Base-by-base conservation (phyloP, 345 rosid genomes). In the Populus pruinosa region DNA sequence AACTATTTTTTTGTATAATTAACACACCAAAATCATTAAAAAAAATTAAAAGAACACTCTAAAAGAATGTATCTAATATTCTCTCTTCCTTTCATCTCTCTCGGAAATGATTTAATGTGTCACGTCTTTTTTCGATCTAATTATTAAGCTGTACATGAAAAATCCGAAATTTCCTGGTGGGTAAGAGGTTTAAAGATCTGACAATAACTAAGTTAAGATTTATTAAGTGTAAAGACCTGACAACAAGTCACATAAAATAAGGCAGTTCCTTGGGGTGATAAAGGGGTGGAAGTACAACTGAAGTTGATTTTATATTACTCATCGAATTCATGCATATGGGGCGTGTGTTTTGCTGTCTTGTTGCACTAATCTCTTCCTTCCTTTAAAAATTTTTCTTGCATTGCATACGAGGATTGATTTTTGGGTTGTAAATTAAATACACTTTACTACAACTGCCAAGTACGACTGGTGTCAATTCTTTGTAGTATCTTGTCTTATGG, bases 211-310 rank as follows among this genome's bases (percentile, higher is more conserved):
- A 4, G 14, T 5, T 71, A 33, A 47, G 6, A 31, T 27, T 2
- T 39, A 0, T 41, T 31, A 27, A 39, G 47, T 1, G 17, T 27
- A 47, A 43, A 6, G 11, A 23, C 41, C 8, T 53, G 59, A 53
- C 59, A 18, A 53, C 8, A 62, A 36, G 31, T 33, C 35, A 12
- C 9, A 23, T 69, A 71, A 71, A 78, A 47, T n/a, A 63, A 33
- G 8, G 63, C 38, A 49, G 72, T 55, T 50, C 44, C 9, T 36
- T 50, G 70, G 25, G 67, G 8, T 21, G 71, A 71, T 29, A 59
- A 61, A 70, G 43, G 12, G n/a, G 23, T 62, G 77, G 18, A 82
- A 82, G 85, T 82, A 82, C 85, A 76, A 8, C 21, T 61, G 77
- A 82, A 82, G 71, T 78, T 47, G 18, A 66, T 78, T 82, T 78